Conservation (phyloP, 2,329 filamentous ascomycete genomes). For the Pleomassaria siparia region DNA sequence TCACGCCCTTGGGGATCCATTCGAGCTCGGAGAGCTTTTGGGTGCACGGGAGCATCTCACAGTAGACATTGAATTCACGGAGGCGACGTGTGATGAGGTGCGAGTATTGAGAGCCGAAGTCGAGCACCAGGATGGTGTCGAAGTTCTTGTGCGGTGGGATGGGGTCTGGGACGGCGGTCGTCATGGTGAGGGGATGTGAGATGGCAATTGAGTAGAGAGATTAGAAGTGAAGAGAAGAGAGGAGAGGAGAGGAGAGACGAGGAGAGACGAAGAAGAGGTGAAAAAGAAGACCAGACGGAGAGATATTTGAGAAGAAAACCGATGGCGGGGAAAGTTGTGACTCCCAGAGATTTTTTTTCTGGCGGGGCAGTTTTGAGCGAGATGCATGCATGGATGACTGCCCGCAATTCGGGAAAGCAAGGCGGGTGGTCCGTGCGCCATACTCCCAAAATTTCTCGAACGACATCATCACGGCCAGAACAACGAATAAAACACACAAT, state of each 20-base stretch:
- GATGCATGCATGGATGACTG: too few species aligned
- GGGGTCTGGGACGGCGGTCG: conserved; percentile 44
- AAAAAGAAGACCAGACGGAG: too few species aligned
- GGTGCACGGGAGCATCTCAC: conserved; percentile 86
- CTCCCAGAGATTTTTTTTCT: conserved; percentile 23
- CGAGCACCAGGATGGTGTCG: conserved; percentile 71
- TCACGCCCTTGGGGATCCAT: conserved; percentile 82
- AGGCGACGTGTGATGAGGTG: conserved; percentile 76
- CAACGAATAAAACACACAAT: conserved; percentile 25
- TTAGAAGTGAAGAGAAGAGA: conserved; percentile 1
- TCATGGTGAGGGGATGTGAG: conserved; percentile 27
- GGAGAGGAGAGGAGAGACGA: not conserved
- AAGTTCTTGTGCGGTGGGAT: conserved; percentile 53
- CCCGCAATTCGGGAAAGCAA: not conserved
- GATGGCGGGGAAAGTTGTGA: conserved; percentile 8
- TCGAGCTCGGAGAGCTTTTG: conserved; percentile 74
- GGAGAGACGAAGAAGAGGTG: conserved; percentile 3
- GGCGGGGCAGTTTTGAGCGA: conserved; percentile 18
- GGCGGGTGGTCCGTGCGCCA: conserved; percentile 15
- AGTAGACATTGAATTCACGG: conserved; percentile 77
- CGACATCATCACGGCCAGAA: conserved; percentile 4
- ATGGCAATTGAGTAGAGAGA: conserved; percentile 16
- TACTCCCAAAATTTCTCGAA: conserved; percentile 16
- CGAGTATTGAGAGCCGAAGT: conserved; percentile 72
- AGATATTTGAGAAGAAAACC: conserved; percentile 1